phyloP scores from a whole-genome alignment of 345 rosid genomes.

The Gossypium herbaceum region DNA sequence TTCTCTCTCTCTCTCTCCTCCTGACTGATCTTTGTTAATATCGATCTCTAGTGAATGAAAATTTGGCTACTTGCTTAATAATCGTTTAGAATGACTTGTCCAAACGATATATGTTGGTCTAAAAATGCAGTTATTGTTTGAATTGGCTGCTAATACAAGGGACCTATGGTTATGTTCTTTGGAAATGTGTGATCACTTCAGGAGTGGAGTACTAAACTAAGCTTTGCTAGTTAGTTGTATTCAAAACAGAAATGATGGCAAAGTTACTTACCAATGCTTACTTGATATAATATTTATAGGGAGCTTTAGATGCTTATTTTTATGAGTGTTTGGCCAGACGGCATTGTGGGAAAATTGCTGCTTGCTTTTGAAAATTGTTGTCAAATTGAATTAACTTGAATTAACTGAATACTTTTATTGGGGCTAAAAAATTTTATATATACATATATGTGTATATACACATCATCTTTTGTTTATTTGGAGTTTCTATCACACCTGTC shows the following conservation, averaged over 20 bases:
- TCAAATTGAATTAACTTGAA: neutral
- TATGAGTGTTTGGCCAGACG: neutral
- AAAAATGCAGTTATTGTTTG: neutral
- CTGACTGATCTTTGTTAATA: neutral
- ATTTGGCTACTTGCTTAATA: neutral
- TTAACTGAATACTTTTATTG: neutral
- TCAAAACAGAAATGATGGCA: neutral
- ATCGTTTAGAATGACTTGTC: neutral
- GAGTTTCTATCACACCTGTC: neutral
- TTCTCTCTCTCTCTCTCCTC: slow-evolving; percentile 2
- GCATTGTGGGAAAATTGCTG: neutral
- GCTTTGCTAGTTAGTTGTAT: neutral
- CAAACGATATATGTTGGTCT: neutral
- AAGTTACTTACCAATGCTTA: neutral
- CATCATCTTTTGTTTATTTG: neutral
- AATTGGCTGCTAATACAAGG: neutral
- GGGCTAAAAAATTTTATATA: neutral
- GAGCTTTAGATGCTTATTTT: neutral
- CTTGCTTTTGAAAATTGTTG: neutral
- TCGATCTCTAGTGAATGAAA: neutral
- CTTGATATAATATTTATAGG: neutral
- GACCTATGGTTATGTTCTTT: neutral
- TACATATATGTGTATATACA: neutral
- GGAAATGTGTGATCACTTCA: neutral
- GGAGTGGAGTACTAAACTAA: neutral